phyloP scores from a whole-genome alignment of 345 rosid species.

The Salix dunnii region DNA sequence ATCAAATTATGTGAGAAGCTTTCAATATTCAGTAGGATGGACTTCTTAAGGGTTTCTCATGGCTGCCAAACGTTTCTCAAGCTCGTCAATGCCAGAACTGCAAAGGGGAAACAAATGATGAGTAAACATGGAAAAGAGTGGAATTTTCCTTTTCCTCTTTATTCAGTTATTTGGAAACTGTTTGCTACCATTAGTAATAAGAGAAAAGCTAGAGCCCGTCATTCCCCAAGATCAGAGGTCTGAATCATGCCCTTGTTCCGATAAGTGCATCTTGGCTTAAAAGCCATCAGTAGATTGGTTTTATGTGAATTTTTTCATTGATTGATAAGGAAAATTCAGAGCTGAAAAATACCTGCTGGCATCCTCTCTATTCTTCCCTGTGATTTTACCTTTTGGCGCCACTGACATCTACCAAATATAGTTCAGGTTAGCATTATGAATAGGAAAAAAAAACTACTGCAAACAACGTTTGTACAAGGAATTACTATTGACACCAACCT shows the following conservation, averaged over 20 bases:
- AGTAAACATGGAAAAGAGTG: conserved; percentile 1
- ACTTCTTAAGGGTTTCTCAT: conserved; percentile 55
- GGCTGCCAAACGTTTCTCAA: conserved; percentile 91
- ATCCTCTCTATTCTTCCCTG: conserved; percentile 55
- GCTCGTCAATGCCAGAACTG: conserved; percentile 73
- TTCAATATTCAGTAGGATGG: not conserved
- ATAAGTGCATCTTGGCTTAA: not conserved
- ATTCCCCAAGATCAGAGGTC: not conserved
- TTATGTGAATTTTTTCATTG: not conserved
- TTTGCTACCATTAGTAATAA: not conserved
- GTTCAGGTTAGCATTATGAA: conserved; percentile 7
- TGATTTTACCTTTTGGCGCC: conserved; percentile 78
- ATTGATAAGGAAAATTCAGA: not conserved
- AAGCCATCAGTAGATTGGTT: not conserved
- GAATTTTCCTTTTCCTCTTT: not conserved
- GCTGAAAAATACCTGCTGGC: conserved; percentile 56
- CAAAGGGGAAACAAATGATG: conserved; percentile 1
- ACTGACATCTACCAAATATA: conserved; percentile 58
- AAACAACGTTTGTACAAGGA: not conserved
- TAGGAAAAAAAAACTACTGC: conserved; percentile 6
- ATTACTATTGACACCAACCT: conserved; percentile 47
- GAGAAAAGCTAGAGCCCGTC: not conserved
- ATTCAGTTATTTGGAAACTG: not conserved
- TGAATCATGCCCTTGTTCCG: not conserved
- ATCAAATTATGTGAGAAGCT: not conserved